Evolutionary conservation across 1,284 basidiomycete genomes (phyloP), one percentile per base, ranked within the genome.

Genomic region (Rhodotorula sp.): DNA sequence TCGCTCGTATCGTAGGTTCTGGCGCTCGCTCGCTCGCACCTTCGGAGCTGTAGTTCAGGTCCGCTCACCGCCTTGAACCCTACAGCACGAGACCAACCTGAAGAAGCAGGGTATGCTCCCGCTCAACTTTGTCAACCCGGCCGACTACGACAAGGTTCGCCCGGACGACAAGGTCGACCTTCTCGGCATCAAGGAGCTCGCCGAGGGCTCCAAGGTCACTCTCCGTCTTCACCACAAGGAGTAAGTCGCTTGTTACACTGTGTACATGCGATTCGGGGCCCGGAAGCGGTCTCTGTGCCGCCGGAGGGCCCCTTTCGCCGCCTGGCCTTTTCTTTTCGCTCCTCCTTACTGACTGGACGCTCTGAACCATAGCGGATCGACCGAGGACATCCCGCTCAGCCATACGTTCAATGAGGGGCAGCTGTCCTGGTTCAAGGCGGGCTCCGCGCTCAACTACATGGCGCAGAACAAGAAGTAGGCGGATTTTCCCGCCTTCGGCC

Each of bases 11-110:
- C 84, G 87, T 83, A 82, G 81, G 28, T 60, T 14, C 18, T 55
- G 16, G 21, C 34, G 28, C 50, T 10, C 55, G 19, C 38, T 7
- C 58, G 23, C 10, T 54, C 26, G 3, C 43, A 19, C 18, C 28
- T 62, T 8, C 47, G 6, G 12, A 15, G 5, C 18, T 15, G 34
- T 23, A 28, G n/a, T 23, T 50, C 23, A 15, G 16, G 12, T 38
- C 21, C 3, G 5, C 38, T 21, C 21, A 60, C 16, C n/a, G 21
- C 47, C 10, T 95, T 95, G 60, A 95, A 81, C 95, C 95, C 60
- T 92, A 94, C 85, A 98, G 84, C 95, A 97, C 85, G 93, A 97
- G 87, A 84, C 84, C 81, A 97, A 97, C 87, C 85, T 95, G 86
- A 95, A 95, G 90, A 97, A 94, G 87, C 92, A 94, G 85, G 92